Evolutionary conservation across 2,329 filamentous ascomycete genomes (phyloP).

Genomic region (Arthrobotrys sphaeroides): DNA sequence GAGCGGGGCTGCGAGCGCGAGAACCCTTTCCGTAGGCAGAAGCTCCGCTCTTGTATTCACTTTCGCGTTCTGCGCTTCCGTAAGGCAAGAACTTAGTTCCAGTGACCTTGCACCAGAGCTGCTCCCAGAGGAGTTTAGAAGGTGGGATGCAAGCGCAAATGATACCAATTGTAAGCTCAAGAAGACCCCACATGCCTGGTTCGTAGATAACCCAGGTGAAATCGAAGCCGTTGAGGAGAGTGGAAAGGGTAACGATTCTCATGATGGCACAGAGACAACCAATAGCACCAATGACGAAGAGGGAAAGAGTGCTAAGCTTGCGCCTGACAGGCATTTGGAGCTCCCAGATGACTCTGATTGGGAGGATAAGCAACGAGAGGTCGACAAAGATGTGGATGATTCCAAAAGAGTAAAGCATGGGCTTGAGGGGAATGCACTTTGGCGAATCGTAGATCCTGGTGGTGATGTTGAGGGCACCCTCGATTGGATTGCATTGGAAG

Average conservation of each 20-base stretch:
- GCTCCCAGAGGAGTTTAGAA: constrained; percentile 46
- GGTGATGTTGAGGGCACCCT: constrained; percentile 17
- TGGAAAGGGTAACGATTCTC: constrained; percentile 40
- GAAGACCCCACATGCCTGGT: constrained; percentile 49
- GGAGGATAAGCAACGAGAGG: constrained; percentile 33
- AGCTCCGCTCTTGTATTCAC: constrained; percentile 37
- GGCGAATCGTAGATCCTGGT: constrained; percentile 24
- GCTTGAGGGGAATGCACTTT: constrained; percentile 41
- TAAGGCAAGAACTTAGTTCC: constrained; percentile 35
- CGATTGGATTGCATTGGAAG: constrained; percentile 47
- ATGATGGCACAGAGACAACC: constrained; percentile 48
- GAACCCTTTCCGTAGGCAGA: constrained; percentile 32
- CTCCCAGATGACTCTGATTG: constrained; percentile 52
- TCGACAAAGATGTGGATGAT: constrained; percentile 52
- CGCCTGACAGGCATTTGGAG: constrained; percentile 50
- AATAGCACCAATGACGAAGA: constrained; percentile 48
- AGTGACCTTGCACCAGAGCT: constrained; percentile 25
- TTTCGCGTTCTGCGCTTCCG: constrained; percentile 32
- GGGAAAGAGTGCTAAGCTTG: constrained; percentile 41
- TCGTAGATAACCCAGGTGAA: constrained; percentile 52
- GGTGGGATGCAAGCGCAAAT: constrained; percentile 52
- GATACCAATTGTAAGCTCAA: constrained; percentile 49
- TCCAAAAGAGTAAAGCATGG: constrained; percentile 51
- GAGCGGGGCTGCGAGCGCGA: constrained; percentile 38
- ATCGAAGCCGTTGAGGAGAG: constrained; percentile 46